Conservation (phyloP, 2,329 filamentous ascomycete genomes). For the Ceratocystis lukuohia region DNA sequence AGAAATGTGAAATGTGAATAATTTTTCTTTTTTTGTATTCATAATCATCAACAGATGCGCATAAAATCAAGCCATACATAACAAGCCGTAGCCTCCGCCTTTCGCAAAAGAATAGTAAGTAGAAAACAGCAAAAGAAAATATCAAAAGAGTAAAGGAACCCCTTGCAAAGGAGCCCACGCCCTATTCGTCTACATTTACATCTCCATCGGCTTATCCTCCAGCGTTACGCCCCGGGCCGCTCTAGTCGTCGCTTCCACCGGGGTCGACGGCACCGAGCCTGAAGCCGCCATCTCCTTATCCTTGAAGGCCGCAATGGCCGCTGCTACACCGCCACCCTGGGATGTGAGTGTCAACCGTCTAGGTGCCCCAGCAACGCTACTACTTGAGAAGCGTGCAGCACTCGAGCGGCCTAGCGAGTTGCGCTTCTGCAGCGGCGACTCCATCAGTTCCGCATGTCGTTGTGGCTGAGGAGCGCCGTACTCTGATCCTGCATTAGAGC, state of each 20-base stretch:
- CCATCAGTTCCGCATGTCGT: conserved; percentile 21
- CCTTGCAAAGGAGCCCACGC: conserved; percentile 17
- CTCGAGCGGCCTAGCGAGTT: conserved; percentile 46
- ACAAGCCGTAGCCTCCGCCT: not conserved
- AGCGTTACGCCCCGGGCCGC: conserved; percentile 32
- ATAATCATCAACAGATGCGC: conserved; percentile 5
- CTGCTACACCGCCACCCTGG: conserved; percentile 21
- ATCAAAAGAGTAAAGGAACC: conserved; percentile 28
- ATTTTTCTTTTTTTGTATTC: conserved; percentile 1
- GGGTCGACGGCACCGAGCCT: not conserved
- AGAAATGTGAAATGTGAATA: not conserved
- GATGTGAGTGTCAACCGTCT: conserved; percentile 26
- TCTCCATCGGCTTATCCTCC: conserved; percentile 40
- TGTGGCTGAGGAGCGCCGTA: conserved; percentile 8
- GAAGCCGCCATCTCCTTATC: conserved; percentile 16
- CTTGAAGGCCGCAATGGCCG: conserved; percentile 18
- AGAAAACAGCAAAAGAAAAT: conserved; percentile 11
- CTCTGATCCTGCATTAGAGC: conserved; percentile 4
- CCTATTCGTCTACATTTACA: conserved; percentile 26
- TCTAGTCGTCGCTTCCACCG: conserved; percentile 19
- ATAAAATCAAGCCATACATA: conserved; percentile 10
- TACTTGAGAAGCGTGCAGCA: conserved; percentile 39
- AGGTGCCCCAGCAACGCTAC: conserved; percentile 30
- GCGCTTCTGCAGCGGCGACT: conserved; percentile 41
- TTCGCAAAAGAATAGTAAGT: conserved; percentile 14